These are phyloP conservation scores for Umbelopsis sp. DNA, from an alignment of 192 early-diverging fungal genomes.

Conservation along the genomic window DNA sequence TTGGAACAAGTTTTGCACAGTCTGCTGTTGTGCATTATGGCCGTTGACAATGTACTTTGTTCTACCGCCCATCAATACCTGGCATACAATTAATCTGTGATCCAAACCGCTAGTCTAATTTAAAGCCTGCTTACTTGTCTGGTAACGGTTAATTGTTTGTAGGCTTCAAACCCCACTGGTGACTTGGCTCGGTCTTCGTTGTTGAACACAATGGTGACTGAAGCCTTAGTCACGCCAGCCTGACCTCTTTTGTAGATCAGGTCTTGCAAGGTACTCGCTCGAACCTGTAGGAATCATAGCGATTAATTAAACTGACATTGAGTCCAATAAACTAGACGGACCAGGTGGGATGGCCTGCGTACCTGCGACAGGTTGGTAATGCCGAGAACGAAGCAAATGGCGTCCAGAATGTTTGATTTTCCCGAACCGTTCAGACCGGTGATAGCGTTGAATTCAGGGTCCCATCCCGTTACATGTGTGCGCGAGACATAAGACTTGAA, in stretches of 20 bases:
- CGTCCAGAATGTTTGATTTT: slow-evolving; percentile 98
- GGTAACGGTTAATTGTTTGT: slow-evolving; percentile 89
- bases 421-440: slow-evolving; percentile 98
- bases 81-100: slow-evolving; percentile 3
- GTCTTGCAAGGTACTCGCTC: slow-evolving; percentile 92
- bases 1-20: slow-evolving; percentile 91
- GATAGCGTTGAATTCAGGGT: slow-evolving; percentile 97
- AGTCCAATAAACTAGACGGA: not conserved
- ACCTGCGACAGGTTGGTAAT: slow-evolving; percentile 93
- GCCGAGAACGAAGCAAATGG: slow-evolving; percentile 98
- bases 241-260: slow-evolving; percentile 99
- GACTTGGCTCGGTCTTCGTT: slow-evolving; percentile 84
- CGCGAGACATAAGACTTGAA: slow-evolving; percentile 98
- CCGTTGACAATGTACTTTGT: slow-evolving; percentile 99
- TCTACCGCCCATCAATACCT: slow-evolving; percentile 85
- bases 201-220: slow-evolving; percentile 96
- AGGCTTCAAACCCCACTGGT: slow-evolving; percentile 87
- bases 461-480: slow-evolving; percentile 97
- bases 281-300: slow-evolving; percentile 54
- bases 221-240: slow-evolving; percentile 96
- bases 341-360: slow-evolving; percentile 14
- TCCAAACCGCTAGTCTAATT: not conserved
- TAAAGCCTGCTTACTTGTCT: slow-evolving; percentile 73
- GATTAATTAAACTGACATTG: not conserved
- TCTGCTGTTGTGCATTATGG: slow-evolving; percentile 84